These are phyloP conservation scores for Acanthamoeba royreba DNA, from an alignment of 208 protist species.

Conservation along the genomic window DNA sequence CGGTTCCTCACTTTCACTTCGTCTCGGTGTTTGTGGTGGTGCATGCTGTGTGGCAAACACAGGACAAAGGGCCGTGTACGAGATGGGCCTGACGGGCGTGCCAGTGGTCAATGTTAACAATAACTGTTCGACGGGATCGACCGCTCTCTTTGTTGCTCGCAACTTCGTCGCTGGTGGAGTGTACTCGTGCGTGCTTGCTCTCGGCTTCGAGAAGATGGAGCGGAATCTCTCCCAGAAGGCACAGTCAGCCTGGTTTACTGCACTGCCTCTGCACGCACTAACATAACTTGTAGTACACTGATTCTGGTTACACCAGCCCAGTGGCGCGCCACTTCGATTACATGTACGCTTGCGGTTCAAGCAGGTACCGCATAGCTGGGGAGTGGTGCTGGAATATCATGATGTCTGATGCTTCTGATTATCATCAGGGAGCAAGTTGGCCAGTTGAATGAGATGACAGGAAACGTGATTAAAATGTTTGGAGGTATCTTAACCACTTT, in stretches of 20 bases:
- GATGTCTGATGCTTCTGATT: neutral
- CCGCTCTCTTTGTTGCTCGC: constrained; percentile 47
- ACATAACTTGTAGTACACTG: neutral
- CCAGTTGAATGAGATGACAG: neutral
- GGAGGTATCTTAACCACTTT: neutral
- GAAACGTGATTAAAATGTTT: neutral
- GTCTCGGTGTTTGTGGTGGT: too few relatives aligned
- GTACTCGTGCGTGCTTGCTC: constrained; percentile 49
- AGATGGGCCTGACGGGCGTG: constrained; percentile 63
- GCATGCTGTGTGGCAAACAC: neutral
- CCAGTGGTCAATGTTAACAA: constrained; percentile 68
- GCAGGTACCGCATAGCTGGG: neutral
- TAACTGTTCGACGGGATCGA: constrained; percentile 62
- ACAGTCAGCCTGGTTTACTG: neutral
- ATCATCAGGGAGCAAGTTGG: neutral
- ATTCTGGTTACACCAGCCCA: neutral
- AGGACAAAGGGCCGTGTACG: neutral
- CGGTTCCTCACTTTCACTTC: neutral
- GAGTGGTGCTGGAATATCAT: neutral
- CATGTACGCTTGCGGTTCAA: neutral
- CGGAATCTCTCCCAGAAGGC: neutral
- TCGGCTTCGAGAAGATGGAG: constrained; percentile 72
- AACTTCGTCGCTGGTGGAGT: constrained; percentile 40
- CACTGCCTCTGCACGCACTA: neutral
- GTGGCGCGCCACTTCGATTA: neutral